Evolutionary conservation across 2,329 filamentous ascomycete species (phyloP).

Genomic region (Tolypocladium tropicale): DNA sequence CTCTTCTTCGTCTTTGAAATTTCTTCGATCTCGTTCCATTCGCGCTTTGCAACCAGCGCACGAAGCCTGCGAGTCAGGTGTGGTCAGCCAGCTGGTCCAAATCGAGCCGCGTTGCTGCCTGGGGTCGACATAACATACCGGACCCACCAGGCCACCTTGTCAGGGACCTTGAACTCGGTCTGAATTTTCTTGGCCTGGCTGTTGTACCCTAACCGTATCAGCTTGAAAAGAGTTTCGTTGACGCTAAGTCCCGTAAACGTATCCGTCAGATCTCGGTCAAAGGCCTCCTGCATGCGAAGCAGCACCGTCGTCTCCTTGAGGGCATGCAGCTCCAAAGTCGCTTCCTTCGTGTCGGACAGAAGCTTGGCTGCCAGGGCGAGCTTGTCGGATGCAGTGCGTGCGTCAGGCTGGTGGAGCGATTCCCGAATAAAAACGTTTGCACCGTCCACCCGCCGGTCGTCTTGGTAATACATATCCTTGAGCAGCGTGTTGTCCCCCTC

Average conservation of each 20-base stretch:
- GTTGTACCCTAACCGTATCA: slow-evolving; percentile 71
- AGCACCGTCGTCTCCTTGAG: slow-evolving; percentile 73
- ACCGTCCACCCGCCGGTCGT: slow-evolving; percentile 81
- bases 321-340: slow-evolving; percentile 59
- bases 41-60: slow-evolving; percentile 78
- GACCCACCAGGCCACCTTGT: slow-evolving; percentile 84
- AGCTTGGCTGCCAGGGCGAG: slow-evolving; percentile 77
- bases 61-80: slow-evolving; percentile 48
- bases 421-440: slow-evolving; percentile 81
- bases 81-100: background rate
- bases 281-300: slow-evolving; percentile 73
- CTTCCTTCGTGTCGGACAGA: slow-evolving; percentile 74
- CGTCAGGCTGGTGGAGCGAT: slow-evolving; percentile 62
- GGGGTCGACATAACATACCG: slow-evolving; percentile 31
- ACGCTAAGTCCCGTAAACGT: slow-evolving; percentile 74
- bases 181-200: slow-evolving; percentile 82
- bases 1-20: slow-evolving; percentile 69
- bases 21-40: slow-evolving; percentile 90
- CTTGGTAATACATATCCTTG: slow-evolving; percentile 96
- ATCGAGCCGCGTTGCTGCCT: background rate
- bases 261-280: slow-evolving; percentile 74
- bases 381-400: slow-evolving; percentile 68
- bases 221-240: slow-evolving; percentile 85
- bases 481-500: slow-evolving; percentile 69
- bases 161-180: slow-evolving; percentile 84